Percentiles rank a stretch among this genome's conserved stretches.
Evolutionary conservation across 2,329 filamentous ascomycete genomes (phyloP).

Genomic region (Biscogniauxia mediterranea): DNA sequence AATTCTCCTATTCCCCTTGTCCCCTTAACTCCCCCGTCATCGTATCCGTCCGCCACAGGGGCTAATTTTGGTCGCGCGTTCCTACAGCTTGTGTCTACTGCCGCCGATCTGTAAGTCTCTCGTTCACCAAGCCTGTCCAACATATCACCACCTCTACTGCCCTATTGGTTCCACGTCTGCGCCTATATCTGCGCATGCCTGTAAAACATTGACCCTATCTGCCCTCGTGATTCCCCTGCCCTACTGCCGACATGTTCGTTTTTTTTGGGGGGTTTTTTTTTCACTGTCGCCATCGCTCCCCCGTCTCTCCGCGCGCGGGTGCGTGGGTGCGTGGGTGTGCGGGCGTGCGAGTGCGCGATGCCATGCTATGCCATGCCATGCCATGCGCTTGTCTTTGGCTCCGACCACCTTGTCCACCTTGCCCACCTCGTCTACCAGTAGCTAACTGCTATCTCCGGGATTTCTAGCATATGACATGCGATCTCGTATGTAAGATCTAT

Average conservation of each 20-base stretch:
- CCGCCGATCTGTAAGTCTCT: slow-evolving; percentile 77
- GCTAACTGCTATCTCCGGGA: slow-evolving; percentile 45
- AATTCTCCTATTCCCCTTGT: slow-evolving; percentile 21
- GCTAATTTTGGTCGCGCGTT: slow-evolving; percentile 42
- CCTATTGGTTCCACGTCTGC: slow-evolving; percentile 33
- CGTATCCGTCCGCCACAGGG: slow-evolving; percentile 27
- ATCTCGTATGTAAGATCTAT: slow-evolving; percentile 67
- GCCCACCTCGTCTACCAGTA: slow-evolving; percentile 27
- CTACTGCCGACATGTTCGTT: slow-evolving; percentile 9
- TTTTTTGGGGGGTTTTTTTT: too few species aligned
- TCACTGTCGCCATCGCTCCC: not conserved
- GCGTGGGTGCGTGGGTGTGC: slow-evolving; percentile 1
- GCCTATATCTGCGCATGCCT: slow-evolving; percentile 16
- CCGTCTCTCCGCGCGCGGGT: slow-evolving; percentile 2
- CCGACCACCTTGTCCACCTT: slow-evolving; percentile 19
- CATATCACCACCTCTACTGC: slow-evolving; percentile 27
- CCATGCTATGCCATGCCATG: slow-evolving; percentile 14
- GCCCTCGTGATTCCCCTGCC: slow-evolving; percentile 21
- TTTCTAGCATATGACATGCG: slow-evolving; percentile 84
- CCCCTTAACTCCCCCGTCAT: slow-evolving; percentile 17
- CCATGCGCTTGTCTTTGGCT: slow-evolving; percentile 22
- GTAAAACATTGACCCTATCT: slow-evolving; percentile 12
- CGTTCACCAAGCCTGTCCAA: slow-evolving; percentile 27
- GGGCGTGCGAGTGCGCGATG: slow-evolving; percentile 11
- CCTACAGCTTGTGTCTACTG: slow-evolving; percentile 81